Base-by-base conservation (phyloP, 495 filamentous ascomycete species). In the Staphylotrichum longicolle region DNA sequence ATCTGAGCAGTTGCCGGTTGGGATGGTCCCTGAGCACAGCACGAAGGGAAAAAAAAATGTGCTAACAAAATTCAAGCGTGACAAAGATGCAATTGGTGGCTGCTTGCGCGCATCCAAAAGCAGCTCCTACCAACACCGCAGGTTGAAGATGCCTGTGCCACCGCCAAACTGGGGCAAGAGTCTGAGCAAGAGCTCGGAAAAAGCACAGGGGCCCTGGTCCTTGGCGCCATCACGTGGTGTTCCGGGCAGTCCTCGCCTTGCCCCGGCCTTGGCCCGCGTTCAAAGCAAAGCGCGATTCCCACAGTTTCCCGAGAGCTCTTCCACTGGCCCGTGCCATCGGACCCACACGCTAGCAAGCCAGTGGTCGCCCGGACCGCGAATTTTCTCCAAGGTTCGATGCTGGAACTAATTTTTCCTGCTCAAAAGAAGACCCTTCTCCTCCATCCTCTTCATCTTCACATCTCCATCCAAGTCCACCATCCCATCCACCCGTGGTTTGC, bases 391-490 rank as follows among this genome's bases (percentile, higher is more conserved):
- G 51, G 53, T 74, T 72, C 70, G 70, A 72, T 62, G 62, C 62
- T 30, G 37, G 54, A 81, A 87, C 85, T 74, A 70, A 73, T 73
- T 66, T 65, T 57, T 54, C 30, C 48, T 33, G 30, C 60, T 41
- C 52, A 62, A 57, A 63, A 65, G 67, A 64, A 69, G 58, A 60
- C 55, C 7, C 20, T 30, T 55, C 58, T 59, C 52, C 60, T 35
- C 59, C 58, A 52, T 58, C 48, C 54, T 65, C 68, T 48, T 44
- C 66, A 52, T 62, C 66, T 63, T 59, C 62, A 10, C 66, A 62
- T 61, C 64, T 55, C 65, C 63, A 67, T 63, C 64, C 20, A 39
- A 69, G 61, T 58, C 65, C 61, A 58, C 60, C 54, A 55, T 62
- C 62, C 65, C 63, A 69, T 63, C 66, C 71, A 66, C 68, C 57